Base-by-base conservation (phyloP, 352 stramenopile genomes). In the Phytophthora quininea region DNA sequence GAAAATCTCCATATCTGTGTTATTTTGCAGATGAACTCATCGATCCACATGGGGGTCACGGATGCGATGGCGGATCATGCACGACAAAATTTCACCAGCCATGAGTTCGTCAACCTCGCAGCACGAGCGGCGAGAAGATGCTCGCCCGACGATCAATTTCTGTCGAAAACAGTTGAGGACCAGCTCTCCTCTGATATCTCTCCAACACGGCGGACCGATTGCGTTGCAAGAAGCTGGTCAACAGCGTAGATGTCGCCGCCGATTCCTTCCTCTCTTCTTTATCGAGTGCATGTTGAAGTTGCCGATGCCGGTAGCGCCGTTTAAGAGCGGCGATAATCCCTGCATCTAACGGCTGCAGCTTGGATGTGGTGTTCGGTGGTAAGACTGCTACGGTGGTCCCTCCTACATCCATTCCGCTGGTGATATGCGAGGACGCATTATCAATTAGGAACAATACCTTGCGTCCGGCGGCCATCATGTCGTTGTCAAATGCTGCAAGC, bases 1-100 rank as follows among this genome's bases (percentile, higher is more conserved):
- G 4, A 52, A 15, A 15, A 52, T n/a, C 46, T 32, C 46, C 46
- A 52, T 52, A 15, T 52, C 46, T 7, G 46, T 52, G 15, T 52
- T 35, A 15, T 33, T 24, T 33, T 52, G 46, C 46, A 52, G 11
- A 52, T 33, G 33, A 52, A 52, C 46, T 31, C 46, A 24, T 52
- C 46, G 24, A 52, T 14, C 7, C 14, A 33, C n/a, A 52, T 52
- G 37, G 15, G 46, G 46, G 24, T 52, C 33, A 12, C 46, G 46
- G 27, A 33, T 52, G 27, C 46, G 46, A 35, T 33, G 46, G n/a
- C 5, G 33, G 46, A 5, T 10, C 46, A 52, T 33, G 3, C 14
- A 24, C 31, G 4, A 33, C 46, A 33, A 14, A 15, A 52, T 15
- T 4, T 15, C 33, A 31, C n/a, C 33, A 24, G 31, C 33, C 46